phyloP scores from a whole-genome alignment of 2,329 filamentous ascomycete genomes.

The Elsinoe fawcettii region DNA sequence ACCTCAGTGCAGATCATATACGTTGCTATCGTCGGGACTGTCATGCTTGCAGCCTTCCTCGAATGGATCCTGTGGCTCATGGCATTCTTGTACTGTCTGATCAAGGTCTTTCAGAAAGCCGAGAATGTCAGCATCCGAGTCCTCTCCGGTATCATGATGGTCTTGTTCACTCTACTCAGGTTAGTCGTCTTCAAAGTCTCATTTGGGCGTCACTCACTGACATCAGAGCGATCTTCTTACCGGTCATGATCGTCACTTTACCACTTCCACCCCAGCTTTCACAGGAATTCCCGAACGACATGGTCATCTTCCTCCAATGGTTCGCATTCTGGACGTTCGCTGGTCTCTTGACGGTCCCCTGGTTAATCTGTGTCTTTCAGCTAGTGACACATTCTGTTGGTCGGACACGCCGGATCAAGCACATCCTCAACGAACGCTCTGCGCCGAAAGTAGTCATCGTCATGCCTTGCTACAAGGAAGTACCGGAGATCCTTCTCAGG shows the following conservation, averaged over 20 bases:
- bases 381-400: slow-evolving; percentile 82
- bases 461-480: slow-evolving; percentile 95
- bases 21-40: slow-evolving; percentile 66
- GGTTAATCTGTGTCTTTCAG: slow-evolving; percentile 88
- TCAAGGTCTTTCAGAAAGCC: slow-evolving; percentile 82
- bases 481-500: slow-evolving; percentile 72
- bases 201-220: background rate
- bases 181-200: slow-evolving; percentile 33
- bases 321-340: slow-evolving; percentile 95
- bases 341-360: slow-evolving; percentile 74
- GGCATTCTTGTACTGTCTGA: slow-evolving; percentile 86
- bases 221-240: slow-evolving; percentile 70
- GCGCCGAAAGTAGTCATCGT: slow-evolving; percentile 93
- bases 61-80: slow-evolving; percentile 94
- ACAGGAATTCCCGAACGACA: slow-evolving; percentile 58
- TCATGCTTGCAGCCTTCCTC: slow-evolving; percentile 77
- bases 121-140: slow-evolving; percentile 77
- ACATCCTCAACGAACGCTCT: slow-evolving; percentile 71
- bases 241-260: slow-evolving; percentile 88
- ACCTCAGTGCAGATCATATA: slow-evolving; percentile 63
- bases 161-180: slow-evolving; percentile 69
- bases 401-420: slow-evolving; percentile 71
- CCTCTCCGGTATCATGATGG: slow-evolving; percentile 66
- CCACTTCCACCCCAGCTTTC: slow-evolving; percentile 69
- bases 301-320: slow-evolving; percentile 75